Evolutionary conservation across 192 early-diverging fungal species (phyloP).

Genomic region (Umbelopsis sp.): DNA sequence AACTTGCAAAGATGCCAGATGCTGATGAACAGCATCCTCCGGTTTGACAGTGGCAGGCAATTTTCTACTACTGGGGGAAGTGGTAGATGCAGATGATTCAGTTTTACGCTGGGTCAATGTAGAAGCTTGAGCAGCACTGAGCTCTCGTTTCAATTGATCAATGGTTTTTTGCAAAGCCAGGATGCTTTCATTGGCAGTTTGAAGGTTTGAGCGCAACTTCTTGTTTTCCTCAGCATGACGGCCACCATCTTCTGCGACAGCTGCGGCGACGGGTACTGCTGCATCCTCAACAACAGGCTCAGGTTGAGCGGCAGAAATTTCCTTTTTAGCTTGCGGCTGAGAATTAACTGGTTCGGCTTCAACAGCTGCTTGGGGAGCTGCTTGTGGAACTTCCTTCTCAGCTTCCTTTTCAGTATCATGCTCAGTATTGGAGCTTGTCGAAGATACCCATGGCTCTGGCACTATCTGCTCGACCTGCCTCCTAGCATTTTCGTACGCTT

Average conservation of each 20-base stretch:
- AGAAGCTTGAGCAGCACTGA: slow-evolving; percentile 16
- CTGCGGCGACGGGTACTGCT: background rate
- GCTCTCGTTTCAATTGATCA: slow-evolving; percentile 15
- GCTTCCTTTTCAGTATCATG: no score
- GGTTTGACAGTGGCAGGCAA: slow-evolving; percentile 23
- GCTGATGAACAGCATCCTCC: slow-evolving; percentile 40
- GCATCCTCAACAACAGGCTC: background rate
- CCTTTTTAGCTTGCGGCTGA: no score
- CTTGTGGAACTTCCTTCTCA: no score
- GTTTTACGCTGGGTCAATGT: slow-evolving; percentile 18
- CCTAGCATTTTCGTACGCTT: background rate
- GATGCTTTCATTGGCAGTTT: slow-evolving; percentile 15
- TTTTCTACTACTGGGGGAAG: background rate
- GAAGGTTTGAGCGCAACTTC: background rate
- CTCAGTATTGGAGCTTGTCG: background rate
- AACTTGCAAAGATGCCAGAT: slow-evolving; percentile 34
- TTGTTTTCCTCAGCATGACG: background rate
- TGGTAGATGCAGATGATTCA: background rate
- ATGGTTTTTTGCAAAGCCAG: slow-evolving; percentile 18
- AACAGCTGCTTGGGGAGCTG: no score
- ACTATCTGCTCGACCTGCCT: background rate
- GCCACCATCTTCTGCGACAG: background rate
- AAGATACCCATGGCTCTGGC: background rate
- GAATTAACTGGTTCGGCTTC: no score
- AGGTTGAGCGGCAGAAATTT: background rate